A percentile compares a stretch with the other conserved stretches of the same genome.
These are phyloP conservation scores for Backusella parvicylindrica DNA, from an alignment of 192 early-diverging fungal species.

Conservation along the genomic window DNA sequence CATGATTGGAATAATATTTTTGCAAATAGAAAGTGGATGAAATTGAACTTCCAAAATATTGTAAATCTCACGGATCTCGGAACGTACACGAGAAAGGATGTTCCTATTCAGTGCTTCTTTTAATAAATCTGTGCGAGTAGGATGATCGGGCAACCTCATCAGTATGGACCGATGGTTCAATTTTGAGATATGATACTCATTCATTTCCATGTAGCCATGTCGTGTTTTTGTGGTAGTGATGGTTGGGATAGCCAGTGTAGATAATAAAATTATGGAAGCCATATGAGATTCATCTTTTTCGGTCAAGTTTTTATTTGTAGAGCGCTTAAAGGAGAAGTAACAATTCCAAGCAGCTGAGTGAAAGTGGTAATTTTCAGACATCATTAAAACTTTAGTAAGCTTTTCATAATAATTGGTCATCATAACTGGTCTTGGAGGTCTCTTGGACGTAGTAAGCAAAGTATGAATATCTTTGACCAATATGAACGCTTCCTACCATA, in stretches of 20 bases:
- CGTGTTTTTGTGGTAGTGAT: constrained; percentile 79
- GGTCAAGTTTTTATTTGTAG: constrained; percentile 71
- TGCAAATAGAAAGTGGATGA: constrained; percentile 96
- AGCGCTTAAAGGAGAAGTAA: constrained; percentile 74
- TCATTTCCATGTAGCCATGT: constrained; percentile 61
- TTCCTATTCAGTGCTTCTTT: constrained; percentile 86
- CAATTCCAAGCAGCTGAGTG: constrained; percentile 95
- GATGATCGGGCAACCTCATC: constrained; percentile 77
- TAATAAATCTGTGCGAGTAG: constrained; percentile 86
- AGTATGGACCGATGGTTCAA: constrained; percentile 78
- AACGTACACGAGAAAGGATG: constrained; percentile 78
- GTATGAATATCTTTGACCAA: constrained; percentile 97
- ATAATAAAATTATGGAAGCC: constrained; percentile 90
- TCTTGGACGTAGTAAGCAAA: constrained; percentile 85
- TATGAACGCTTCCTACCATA: constrained; percentile 98
- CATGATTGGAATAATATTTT: constrained; percentile 91
- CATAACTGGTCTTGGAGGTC: constrained; percentile 87
- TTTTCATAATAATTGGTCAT: constrained; percentile 99
- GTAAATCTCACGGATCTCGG: constrained; percentile 90
- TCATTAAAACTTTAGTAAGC: constrained; percentile 92
- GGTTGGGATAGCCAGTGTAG: constrained; percentile 94
- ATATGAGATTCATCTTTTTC: constrained; percentile 86
- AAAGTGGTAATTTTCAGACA: constrained; percentile 96
- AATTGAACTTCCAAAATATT: constrained; percentile 97
- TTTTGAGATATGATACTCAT: constrained; percentile 76